phyloP scores from a whole-genome alignment of 306 rosid species.

The Cucurbita pepo region DNA sequence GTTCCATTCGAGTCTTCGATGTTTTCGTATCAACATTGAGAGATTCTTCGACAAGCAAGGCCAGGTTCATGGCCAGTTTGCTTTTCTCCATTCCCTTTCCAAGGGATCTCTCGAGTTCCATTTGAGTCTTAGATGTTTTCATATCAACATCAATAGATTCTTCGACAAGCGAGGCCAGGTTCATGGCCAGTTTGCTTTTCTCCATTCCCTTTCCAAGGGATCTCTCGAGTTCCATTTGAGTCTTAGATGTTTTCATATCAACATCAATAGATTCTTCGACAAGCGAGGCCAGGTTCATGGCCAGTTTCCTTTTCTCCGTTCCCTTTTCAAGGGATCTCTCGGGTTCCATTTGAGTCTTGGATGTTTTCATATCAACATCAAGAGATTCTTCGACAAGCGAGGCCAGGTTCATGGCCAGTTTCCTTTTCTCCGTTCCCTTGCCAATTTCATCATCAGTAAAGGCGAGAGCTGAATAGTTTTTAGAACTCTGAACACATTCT shows the following conservation, averaged over 20 bases:
- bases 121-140: constrained; percentile 28
- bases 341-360: constrained; percentile 43
- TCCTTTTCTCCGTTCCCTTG: constrained; percentile 13
- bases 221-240: constrained; percentile 54
- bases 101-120: constrained; percentile 47
- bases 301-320: constrained; percentile 23
- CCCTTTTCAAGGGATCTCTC: constrained; percentile 27
- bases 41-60: constrained; percentile 41
- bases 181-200: constrained; percentile 32
- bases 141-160: constrained; percentile 18
- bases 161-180: constrained; percentile 50
- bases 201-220: constrained; percentile 10
- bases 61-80: constrained; percentile 44
- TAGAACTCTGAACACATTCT: background rate
- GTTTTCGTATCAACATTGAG: constrained; percentile 13
- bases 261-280: constrained; percentile 29
- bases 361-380: constrained; percentile 13
- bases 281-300: constrained; percentile 48
- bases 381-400: constrained; percentile 35
- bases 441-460: constrained; percentile 8
- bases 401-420: constrained; percentile 52
- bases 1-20: constrained; percentile 42
- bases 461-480: constrained; percentile 14
- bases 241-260: constrained; percentile 17
- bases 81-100: constrained; percentile 12